Conservation (phyloP, 352 stramenopile genomes). For the Phytophthora fragariaefolia region DNA sequence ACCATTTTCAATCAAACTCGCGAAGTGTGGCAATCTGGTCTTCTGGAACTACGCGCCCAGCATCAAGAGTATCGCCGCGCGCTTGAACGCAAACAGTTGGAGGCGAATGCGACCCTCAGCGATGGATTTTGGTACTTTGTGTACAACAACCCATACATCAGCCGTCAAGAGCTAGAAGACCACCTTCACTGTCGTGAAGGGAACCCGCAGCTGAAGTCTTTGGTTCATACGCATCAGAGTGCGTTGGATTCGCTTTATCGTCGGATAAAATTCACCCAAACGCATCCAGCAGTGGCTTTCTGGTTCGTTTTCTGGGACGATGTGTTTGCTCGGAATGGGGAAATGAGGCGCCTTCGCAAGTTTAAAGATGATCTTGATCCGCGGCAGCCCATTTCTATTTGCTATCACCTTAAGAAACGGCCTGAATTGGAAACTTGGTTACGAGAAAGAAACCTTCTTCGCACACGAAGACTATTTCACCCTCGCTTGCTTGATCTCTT, state of each 20-base stretch:
- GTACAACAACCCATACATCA: slow-evolving; percentile 43
- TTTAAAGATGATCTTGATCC: neutral
- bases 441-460: too few species aligned
- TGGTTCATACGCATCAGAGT: neutral
- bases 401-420: neutral
- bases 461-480: too few species aligned
- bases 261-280: neutral
- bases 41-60: slow-evolving; percentile 24
- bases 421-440: neutral
- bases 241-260: neutral
- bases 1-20: slow-evolving; percentile 35
- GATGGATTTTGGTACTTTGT: slow-evolving; percentile 59
- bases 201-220: slow-evolving; percentile 3
- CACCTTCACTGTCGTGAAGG: slow-evolving; percentile 15
- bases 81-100: slow-evolving; percentile 21
- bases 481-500: too few species aligned
- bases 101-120: slow-evolving; percentile 37
- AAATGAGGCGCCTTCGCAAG: neutral
- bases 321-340: neutral
- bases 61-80: slow-evolving; percentile 36
- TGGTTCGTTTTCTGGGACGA: neutral
- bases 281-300: neutral
- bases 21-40: slow-evolving; percentile 12
- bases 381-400: neutral
- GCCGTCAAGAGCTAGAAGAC: slow-evolving; percentile 28